Evolutionary conservation across 345 rosid species (phyloP).

Genomic region (Ceriops tagal): DNA sequence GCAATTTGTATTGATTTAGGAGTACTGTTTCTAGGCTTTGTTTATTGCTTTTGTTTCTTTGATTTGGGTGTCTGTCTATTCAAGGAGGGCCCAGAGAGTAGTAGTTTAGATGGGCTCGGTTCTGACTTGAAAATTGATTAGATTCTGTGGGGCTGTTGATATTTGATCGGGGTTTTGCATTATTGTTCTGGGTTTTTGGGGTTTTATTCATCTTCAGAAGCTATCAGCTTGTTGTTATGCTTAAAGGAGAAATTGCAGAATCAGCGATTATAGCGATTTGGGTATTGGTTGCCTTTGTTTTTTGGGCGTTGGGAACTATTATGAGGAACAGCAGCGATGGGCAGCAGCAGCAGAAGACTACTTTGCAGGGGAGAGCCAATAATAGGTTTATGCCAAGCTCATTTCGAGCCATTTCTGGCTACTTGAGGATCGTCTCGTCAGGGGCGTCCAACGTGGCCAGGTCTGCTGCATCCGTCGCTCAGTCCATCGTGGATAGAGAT

Average conservation of each 20-base stretch:
- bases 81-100: too few species aligned
- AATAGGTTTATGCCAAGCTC: slow-evolving; percentile 63
- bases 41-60: not conserved
- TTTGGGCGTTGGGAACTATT: slow-evolving; percentile 32
- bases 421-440: slow-evolving; percentile 67
- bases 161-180: slow-evolving; percentile 13
- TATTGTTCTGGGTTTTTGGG: slow-evolving; percentile 5
- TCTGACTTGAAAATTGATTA: slow-evolving; percentile 13
- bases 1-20: not conserved
- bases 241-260: slow-evolving; percentile 37
- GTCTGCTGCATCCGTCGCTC: slow-evolving; percentile 78
- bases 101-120: slow-evolving; percentile 11
- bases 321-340: slow-evolving; percentile 68
- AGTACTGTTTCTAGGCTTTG: slow-evolving; percentile 4
- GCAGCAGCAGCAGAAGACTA: slow-evolving; percentile 26
- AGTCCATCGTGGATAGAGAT: slow-evolving; percentile 67
- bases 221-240: slow-evolving; percentile 39
- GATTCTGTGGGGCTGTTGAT: too few species aligned
- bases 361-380: slow-evolving; percentile 13
- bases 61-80: not conserved
- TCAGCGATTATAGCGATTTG: slow-evolving; percentile 27
- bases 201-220: slow-evolving; percentile 8
- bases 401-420: slow-evolving; percentile 72
- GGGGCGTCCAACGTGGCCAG: slow-evolving; percentile 88
- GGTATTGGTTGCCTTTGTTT: slow-evolving; percentile 30